Percentiles rank a stretch among this genome's conserved stretches.
Conservation (phyloP, 305 asterid species). For the Fraxinus paxiana region DNA sequence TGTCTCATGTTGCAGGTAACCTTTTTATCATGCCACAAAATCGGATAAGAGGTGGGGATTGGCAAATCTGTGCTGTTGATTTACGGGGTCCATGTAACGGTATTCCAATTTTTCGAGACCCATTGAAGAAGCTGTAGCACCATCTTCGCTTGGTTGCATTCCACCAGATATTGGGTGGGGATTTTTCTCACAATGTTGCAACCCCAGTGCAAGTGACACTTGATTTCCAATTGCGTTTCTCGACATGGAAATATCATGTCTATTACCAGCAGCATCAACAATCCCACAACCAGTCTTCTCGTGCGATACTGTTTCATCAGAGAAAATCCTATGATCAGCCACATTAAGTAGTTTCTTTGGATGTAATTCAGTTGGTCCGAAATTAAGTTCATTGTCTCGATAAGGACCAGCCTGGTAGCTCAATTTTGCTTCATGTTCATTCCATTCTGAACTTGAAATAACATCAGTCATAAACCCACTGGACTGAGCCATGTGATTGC, state of each 20-base stretch:
- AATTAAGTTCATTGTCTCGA: conserved; percentile 32
- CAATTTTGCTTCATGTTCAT: conserved; percentile 25
- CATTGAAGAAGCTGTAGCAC: conserved; percentile 27
- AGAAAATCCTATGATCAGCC: background rate
- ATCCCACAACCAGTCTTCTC: conserved; percentile 18
- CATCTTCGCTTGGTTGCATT: conserved; percentile 26
- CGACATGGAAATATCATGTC: conserved; percentile 20
- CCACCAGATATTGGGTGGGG: conserved; percentile 22
- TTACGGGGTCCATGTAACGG: conserved; percentile 41
- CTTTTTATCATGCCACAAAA: conserved; percentile 47
- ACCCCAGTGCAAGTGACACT: conserved; percentile 56
- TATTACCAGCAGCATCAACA: background rate
- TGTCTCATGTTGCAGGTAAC: background rate
- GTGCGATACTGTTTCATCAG: conserved; percentile 6
- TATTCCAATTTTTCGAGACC: conserved; percentile 40
- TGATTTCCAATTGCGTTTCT: conserved; percentile 28
- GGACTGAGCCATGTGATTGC: conserved; percentile 28
- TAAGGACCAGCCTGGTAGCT: conserved; percentile 30
- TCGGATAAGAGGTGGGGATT: conserved; percentile 50
- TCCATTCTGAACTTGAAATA: conserved; percentile 20
- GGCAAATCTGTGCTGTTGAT: conserved; percentile 52
- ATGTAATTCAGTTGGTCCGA: conserved; percentile 25
- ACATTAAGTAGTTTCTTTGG: conserved; percentile 11
- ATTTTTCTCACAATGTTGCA: conserved; percentile 34
- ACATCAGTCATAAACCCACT: conserved; percentile 21